These are phyloP conservation scores for Boletus rufocinnamomeus DNA, from an alignment of 768 basidiomycete species.

Conservation along the genomic window DNA sequence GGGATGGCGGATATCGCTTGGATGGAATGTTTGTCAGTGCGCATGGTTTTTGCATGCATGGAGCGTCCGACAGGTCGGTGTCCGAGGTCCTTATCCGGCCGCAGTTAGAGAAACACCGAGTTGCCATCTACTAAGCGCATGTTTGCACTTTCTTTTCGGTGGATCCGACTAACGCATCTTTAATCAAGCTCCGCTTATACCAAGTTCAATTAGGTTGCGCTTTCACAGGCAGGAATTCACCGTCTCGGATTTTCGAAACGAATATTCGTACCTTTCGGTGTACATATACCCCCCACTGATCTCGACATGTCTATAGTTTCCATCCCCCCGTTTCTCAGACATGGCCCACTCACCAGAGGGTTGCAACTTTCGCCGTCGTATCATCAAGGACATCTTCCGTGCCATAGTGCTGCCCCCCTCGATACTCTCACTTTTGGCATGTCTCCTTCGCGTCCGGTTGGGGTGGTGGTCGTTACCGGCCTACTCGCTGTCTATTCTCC, in stretches of 20 bases:
- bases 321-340: not conserved
- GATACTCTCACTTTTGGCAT: constrained; percentile 35
- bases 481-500: constrained; percentile 44
- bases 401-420: constrained; percentile 45
- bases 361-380: constrained; percentile 47
- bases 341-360: constrained; percentile 5
- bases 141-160: not conserved
- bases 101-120: constrained; percentile 2
- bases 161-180: constrained; percentile 1
- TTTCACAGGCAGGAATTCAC: constrained; percentile 19
- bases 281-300: constrained; percentile 16
- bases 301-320: constrained; percentile 8
- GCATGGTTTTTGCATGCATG: too few species aligned
- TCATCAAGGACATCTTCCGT: constrained; percentile 48
- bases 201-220: constrained; percentile 3
- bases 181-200: constrained; percentile 22
- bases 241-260: constrained; percentile 9
- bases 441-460: constrained; percentile 32
- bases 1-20: not conserved
- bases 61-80: not conserved
- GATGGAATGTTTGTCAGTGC: not conserved
- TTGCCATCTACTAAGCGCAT: not conserved
- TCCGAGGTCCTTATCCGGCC: constrained; percentile 5
- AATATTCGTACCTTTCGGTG: constrained; percentile 6
- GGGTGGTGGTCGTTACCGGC: constrained; percentile 40